phyloP scores from a whole-genome alignment of 805 yeast species.

The Lipomyces yamanashiensis region DNA sequence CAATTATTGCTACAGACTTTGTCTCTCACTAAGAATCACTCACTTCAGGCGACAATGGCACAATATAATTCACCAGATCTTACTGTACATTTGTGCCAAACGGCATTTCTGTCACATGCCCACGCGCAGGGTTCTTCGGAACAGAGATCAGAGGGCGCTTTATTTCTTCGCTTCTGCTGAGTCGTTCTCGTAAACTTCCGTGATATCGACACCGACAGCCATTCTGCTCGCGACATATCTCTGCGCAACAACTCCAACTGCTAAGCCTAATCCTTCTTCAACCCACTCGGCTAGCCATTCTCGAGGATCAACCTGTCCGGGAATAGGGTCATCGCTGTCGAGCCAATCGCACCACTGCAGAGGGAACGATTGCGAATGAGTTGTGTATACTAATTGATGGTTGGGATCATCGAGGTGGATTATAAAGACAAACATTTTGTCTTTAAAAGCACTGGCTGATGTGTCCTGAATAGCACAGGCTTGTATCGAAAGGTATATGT shows the following conservation, averaged over 20 bases:
- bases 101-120: too few relatives aligned
- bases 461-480: constrained; percentile 53
- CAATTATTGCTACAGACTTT: too few relatives aligned
- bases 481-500: constrained; percentile 71
- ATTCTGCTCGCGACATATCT: constrained; percentile 87
- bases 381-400: constrained; percentile 72
- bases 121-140: too few relatives aligned
- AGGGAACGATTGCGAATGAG: constrained; percentile 90
- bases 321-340: constrained; percentile 47
- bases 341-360: constrained; percentile 92
- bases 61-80: too few relatives aligned
- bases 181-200: constrained; percentile 1
- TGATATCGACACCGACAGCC: constrained; percentile 54
- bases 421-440: constrained; percentile 65
- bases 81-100: too few relatives aligned
- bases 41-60: too few relatives aligned
- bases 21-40: too few relatives aligned
- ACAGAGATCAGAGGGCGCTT: too few relatives aligned
- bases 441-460: constrained; percentile 40
- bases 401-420: constrained; percentile 77
- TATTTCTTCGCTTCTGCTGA: background rate
- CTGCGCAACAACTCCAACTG: constrained; percentile 88
- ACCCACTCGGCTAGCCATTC: constrained; percentile 84
- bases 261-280: constrained; percentile 73
- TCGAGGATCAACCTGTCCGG: constrained; percentile 52